A percentile compares a stretch with the other conserved stretches of the same genome.
Evolutionary conservation across 345 rosid genomes (phyloP).

Genomic region (Moricandia arvensis): DNA sequence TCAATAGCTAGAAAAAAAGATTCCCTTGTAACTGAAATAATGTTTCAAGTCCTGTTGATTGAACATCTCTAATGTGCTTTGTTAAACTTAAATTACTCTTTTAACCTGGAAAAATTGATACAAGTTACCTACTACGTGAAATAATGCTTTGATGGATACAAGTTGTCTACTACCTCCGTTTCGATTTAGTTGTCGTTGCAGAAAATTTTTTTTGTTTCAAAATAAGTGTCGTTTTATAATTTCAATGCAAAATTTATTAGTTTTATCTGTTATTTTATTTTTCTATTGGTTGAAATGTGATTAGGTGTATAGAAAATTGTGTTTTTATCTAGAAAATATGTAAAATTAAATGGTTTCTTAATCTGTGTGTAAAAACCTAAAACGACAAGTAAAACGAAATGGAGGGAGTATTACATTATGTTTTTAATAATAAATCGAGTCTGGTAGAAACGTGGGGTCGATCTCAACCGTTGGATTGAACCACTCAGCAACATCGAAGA

Average conservation of each 20-base stretch:
- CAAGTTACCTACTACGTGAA: neutral
- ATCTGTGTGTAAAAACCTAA: too few species aligned
- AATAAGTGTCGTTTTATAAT: too few species aligned
- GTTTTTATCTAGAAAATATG: too few species aligned
- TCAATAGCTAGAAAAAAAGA: slow-evolving; percentile 1
- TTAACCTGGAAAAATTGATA: neutral
- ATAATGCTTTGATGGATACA: neutral
- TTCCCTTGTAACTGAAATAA: neutral
- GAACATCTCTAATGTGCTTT: slow-evolving; percentile 15
- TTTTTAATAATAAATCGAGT: slow-evolving; percentile 16
- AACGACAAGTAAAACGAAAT: too few species aligned
- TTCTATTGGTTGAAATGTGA: too few species aligned
- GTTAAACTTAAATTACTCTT: neutral
- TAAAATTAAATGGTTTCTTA: too few species aligned
- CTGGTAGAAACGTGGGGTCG: slow-evolving; percentile 27
- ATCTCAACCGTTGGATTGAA: slow-evolving; percentile 33
- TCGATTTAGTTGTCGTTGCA: too few species aligned
- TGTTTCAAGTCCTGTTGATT: slow-evolving; percentile 28
- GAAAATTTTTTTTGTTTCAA: too few species aligned
- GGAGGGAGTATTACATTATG: too few species aligned
- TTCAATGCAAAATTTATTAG: too few species aligned
- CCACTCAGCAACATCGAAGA: slow-evolving; percentile 28
- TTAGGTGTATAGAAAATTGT: too few species aligned
- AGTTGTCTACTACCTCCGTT: neutral
- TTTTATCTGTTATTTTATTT: too few species aligned